Evolutionary conservation across 495 filamentous ascomycete species (phyloP), one percentile per base, ranked within the genome.

Genomic region (Stereocaulon alpinum): DNA sequence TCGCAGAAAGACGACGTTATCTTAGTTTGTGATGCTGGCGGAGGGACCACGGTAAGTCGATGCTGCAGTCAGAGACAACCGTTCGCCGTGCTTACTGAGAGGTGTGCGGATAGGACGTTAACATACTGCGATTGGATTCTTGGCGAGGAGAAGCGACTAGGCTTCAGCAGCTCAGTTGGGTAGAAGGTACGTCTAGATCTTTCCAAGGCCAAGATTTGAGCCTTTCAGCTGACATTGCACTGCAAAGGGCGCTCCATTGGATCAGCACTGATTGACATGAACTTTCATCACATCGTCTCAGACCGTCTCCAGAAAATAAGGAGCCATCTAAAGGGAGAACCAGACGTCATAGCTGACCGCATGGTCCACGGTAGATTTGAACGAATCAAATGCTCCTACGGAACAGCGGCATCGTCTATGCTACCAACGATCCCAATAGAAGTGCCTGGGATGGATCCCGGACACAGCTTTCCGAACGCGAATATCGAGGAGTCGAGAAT

Each of bases 11-110:
- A 70, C n/a, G 77, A 80, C 63, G 71, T 74, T 10, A 64, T 81
- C 9, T 66, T 82, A 30, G 72, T 82, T 34, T 82, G 79, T 61
- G 79, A 82, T 69, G 75, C 77, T 41, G 79, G 79, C 1, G 79
- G 79, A 52, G 79, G 79, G 12, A 81, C 79, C 0, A 81, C 74
- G n/a, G 72, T 73, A 63, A 27, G 65, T 37, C 11, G n/a, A 20
- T n/a, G 40, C 29, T 40, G 30, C 43, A 9, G 2, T 7, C 22
- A 7, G 20, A 42, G 11, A 45, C n/a, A 51, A 32, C 2, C 0
- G 14, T 7, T 2, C 24, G 11, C 53, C 60, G 34, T 53, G 44
- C 6, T 24, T 51, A n/a, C 43, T 61, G 34, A 61, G 32, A 10
- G 27, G 12, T 9, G 24, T 6, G 12, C 30, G 9, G 10, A 20